Evolutionary conservation across 2,329 filamentous ascomycete genomes (phyloP).

Genomic region (Cercospora sp.): DNA sequence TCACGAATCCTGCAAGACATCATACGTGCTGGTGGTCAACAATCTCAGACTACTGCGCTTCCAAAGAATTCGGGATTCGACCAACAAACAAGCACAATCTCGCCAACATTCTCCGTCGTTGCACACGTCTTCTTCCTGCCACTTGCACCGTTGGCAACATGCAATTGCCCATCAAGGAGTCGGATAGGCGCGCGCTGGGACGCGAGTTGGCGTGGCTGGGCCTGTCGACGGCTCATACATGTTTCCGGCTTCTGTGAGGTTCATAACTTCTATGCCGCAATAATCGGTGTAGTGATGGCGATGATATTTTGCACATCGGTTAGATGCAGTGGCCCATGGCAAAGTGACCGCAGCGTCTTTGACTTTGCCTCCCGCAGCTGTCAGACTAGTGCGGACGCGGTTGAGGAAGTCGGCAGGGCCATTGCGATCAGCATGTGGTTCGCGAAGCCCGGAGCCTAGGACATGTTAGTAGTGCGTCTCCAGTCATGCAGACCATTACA

Average conservation of each 20-base stretch:
- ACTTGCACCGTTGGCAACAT: background rate
- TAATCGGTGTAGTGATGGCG: slow-evolving; percentile 14
- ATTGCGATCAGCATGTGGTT: slow-evolving; percentile 26
- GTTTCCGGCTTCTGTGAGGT: slow-evolving; percentile 15
- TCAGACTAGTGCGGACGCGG: slow-evolving; percentile 12
- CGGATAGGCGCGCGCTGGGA: background rate
- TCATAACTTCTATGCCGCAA: slow-evolving; percentile 19
- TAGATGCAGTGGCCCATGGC: slow-evolving; percentile 21
- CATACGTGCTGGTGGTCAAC: background rate
- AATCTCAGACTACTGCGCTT: background rate
- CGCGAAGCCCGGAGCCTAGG: slow-evolving; percentile 16
- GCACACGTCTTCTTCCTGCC: background rate
- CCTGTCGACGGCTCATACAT: background rate
- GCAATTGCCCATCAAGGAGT: background rate
- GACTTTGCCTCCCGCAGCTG: slow-evolving; percentile 11
- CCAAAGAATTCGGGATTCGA: background rate
- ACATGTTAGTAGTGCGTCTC: background rate
- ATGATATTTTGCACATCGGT: slow-evolving; percentile 21
- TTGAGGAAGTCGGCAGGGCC: slow-evolving; percentile 22
- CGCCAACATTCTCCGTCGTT: background rate
- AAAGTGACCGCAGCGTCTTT: slow-evolving; percentile 4
- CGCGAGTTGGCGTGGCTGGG: background rate
- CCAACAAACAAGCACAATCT: background rate
- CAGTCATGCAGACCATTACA: background rate
- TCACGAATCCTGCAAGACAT: background rate